Percentiles rank a stretch among this genome's conserved stretches.
Conservation (phyloP, 2,329 filamentous ascomycete species). For the Alternaria postmessia region DNA sequence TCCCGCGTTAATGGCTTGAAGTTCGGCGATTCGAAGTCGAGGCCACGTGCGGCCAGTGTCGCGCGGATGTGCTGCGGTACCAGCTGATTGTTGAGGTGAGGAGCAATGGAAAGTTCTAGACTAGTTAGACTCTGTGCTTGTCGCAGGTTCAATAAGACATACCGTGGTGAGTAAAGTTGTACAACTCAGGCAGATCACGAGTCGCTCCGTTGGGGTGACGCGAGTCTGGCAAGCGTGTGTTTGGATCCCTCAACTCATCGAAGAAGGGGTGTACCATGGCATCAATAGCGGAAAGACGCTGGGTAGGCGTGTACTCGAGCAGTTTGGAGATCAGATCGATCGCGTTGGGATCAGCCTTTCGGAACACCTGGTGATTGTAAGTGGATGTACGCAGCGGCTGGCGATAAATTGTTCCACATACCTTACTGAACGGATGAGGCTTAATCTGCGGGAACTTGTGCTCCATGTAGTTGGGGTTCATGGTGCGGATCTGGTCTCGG, state of each 20-base stretch:
- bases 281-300: conserved; percentile 90
- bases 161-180: conserved; percentile 96
- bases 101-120: conserved; percentile 93
- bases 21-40: conserved; percentile 83
- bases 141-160: conserved; percentile 50
- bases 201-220: conserved; percentile 82
- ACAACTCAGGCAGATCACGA: conserved; percentile 85
- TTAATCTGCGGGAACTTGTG: conserved; percentile 99
- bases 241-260: conserved; percentile 92
- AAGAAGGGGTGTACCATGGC: conserved; percentile 99
- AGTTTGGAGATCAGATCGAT: conserved; percentile 94
- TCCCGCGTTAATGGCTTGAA: conserved; percentile 90
- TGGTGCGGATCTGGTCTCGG: conserved; percentile 96
- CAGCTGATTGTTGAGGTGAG: conserved; percentile 84
- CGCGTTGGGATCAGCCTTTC: conserved; percentile 90
- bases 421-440: conserved; percentile 97
- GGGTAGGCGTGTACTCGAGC: conserved; percentile 96
- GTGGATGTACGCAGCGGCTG: background rate
- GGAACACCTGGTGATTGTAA: conserved; percentile 73
- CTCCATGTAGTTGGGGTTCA: conserved; percentile 99
- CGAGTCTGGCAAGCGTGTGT: conserved; percentile 90
- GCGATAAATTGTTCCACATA: conserved; percentile 41
- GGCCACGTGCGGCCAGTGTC: conserved; percentile 75
- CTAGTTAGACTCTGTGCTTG: conserved; percentile 20
- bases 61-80: conserved; percentile 84